Evolutionary conservation across 192 early-diverging fungal species (phyloP).

Genomic region (Phlyctochytrium arcticum): DNA sequence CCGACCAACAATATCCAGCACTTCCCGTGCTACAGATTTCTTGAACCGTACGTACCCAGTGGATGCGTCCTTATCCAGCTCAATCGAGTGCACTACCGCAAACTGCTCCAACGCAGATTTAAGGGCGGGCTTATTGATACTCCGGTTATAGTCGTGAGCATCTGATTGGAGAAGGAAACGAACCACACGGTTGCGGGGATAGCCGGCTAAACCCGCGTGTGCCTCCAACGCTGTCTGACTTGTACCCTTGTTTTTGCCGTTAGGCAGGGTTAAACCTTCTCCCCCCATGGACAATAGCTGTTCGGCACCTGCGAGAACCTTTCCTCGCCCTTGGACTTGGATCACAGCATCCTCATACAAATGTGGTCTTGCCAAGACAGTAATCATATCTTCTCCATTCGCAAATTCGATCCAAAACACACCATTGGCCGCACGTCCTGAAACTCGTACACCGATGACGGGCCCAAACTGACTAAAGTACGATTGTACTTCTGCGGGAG

Average conservation of each 20-base stretch:
- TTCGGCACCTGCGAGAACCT: background rate
- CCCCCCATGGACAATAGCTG: background rate
- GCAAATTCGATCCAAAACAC: constrained; percentile 12
- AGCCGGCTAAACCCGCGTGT: background rate
- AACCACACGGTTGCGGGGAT: constrained; percentile 14
- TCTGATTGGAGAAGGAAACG: constrained; percentile 4
- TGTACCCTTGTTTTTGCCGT: background rate
- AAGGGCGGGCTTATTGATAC: background rate
- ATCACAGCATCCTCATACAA: constrained; percentile 17
- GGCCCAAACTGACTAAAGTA: constrained; percentile 12
- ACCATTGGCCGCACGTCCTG: background rate
- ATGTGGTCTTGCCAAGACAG: constrained; percentile 15
- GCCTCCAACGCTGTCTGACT: background rate
- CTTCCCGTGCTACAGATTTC: constrained; percentile 4
- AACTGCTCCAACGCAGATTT: constrained; percentile 2
- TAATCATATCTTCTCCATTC: constrained; percentile 18
- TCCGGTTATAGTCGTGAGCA: too few relatives aligned
- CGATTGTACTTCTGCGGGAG: constrained; percentile 7
- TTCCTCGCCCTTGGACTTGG: constrained; percentile 3
- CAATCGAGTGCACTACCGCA: constrained; percentile 5
- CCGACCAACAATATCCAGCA: constrained; percentile 3
- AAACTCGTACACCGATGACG: background rate
- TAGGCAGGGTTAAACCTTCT: too few relatives aligned
- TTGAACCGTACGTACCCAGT: constrained; percentile 18
- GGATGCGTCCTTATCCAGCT: constrained; percentile 6